These are phyloP conservation scores for Chrysoporthe austroafricana DNA, from an alignment of 2,329 filamentous ascomycete genomes.

Conservation along the genomic window DNA sequence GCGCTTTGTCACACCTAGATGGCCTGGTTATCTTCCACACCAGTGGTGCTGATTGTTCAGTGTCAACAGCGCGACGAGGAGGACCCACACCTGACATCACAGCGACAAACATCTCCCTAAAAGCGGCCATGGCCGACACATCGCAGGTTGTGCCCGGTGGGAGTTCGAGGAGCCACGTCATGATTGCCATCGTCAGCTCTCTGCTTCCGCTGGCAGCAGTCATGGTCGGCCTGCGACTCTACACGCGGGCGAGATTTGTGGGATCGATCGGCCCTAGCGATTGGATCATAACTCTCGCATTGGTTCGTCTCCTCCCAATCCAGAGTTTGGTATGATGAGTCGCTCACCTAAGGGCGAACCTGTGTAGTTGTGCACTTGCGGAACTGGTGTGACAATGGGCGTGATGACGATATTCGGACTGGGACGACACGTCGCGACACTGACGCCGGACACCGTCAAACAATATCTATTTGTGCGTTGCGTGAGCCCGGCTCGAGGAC, in stretches of 20 bases:
- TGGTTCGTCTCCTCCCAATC: slow-evolving; percentile 37
- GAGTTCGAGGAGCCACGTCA: slow-evolving; percentile 32
- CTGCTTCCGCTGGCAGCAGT: slow-evolving; percentile 35
- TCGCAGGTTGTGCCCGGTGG: background rate
- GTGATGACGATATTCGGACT: slow-evolving; percentile 29
- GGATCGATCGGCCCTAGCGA: slow-evolving; percentile 38
- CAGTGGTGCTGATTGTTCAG: background rate
- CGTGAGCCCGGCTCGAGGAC: no score
- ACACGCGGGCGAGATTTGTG: slow-evolving; percentile 35
- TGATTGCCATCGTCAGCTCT: slow-evolving; percentile 33
- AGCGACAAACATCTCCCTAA: background rate
- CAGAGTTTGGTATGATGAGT: background rate
- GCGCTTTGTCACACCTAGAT: background rate
- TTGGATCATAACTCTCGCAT: slow-evolving; percentile 42
- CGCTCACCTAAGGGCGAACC: background rate
- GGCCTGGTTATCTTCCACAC: background rate
- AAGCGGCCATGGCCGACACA: background rate
- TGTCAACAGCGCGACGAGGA: background rate
- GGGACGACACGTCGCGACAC: slow-evolving; percentile 29
- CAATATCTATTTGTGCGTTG: slow-evolving; percentile 13
- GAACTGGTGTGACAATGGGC: slow-evolving; percentile 25
- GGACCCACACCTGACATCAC: background rate
- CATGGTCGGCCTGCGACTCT: slow-evolving; percentile 37
- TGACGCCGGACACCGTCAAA: slow-evolving; percentile 17
- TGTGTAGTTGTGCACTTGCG: slow-evolving; percentile 14